These are phyloP conservation scores for Yarrowia sp. DNA, from an alignment of 805 yeast species.

Conservation along the genomic window DNA sequence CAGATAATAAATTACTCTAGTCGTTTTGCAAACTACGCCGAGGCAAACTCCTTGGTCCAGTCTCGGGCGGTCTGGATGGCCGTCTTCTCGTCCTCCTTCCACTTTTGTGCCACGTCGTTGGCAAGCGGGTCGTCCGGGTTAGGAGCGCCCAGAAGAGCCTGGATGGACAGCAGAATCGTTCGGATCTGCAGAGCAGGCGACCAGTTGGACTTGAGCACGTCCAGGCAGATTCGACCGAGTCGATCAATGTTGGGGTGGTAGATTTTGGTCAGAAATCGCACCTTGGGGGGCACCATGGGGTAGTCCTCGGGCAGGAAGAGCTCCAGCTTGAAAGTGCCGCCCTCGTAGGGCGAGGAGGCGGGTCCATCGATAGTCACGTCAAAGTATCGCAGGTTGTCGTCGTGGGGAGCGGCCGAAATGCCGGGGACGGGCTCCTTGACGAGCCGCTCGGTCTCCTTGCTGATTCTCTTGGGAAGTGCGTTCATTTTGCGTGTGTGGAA, in stretches of 20 bases:
- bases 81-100: constrained; percentile 79
- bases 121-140: constrained; percentile 98
- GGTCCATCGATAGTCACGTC: constrained; percentile 94
- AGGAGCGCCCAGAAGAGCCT: constrained; percentile 91
- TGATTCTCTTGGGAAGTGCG: constrained; percentile 26
- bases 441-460: constrained; percentile 78
- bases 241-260: constrained; percentile 97
- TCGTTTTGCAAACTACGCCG: not conserved
- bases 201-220: constrained; percentile 94
- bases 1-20: constrained; percentile 17
- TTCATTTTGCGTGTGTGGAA: not conserved
- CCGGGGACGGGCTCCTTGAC: constrained; percentile 96
- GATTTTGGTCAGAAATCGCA: constrained; percentile 86
- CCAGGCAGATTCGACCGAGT: constrained; percentile 91
- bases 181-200: constrained; percentile 96
- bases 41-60: constrained; percentile 68
- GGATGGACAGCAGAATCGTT: constrained; percentile 85
- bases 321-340: constrained; percentile 73
- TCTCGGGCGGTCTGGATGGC: constrained; percentile 80
- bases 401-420: constrained; percentile 88
- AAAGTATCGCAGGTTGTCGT: constrained; percentile 88
- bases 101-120: constrained; percentile 94
- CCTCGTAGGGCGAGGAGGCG: constrained; percentile 82
- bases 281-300: constrained; percentile 98
- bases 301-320: constrained; percentile 92